These are phyloP conservation scores for Globisporangium radiosum DNA, from an alignment of 352 stramenopile species.

Conservation along the genomic window DNA sequence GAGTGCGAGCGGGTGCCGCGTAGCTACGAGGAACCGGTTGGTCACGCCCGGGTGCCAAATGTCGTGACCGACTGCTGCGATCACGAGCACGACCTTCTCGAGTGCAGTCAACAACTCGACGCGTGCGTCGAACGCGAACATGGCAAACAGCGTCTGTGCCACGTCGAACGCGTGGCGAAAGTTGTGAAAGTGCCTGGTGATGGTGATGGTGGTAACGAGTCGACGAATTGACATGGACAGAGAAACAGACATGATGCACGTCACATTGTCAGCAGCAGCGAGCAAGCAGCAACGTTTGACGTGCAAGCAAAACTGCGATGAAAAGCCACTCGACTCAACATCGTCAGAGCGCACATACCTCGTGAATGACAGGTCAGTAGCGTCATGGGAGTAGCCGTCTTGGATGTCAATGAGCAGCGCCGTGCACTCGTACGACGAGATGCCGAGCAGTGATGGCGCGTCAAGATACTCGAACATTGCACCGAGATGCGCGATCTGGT, in stretches of 20 bases:
- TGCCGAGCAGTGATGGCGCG: conserved; percentile 1
- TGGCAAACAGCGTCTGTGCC: conserved; percentile 23
- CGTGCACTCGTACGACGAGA: conserved; percentile 5
- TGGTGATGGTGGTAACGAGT: too few species aligned
- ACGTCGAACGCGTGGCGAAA: conserved; percentile 25
- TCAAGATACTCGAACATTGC: conserved; percentile 15
- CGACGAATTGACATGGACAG: too few species aligned
- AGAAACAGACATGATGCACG: too few species aligned
- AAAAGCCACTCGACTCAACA: too few species aligned
- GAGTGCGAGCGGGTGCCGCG: conserved; percentile 13
- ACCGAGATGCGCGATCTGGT: conserved; percentile 10
- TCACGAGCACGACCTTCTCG: conserved; percentile 17
- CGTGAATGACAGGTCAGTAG: conserved; percentile 4
- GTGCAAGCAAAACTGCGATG: background rate
- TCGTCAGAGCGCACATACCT: conserved; percentile 3
- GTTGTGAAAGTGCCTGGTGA: conserved; percentile 20
- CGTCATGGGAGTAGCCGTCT: conserved; percentile 8
- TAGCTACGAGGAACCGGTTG: conserved; percentile 18
- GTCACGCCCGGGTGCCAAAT: conserved; percentile 22
- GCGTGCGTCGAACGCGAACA: conserved; percentile 13
- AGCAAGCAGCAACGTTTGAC: background rate
- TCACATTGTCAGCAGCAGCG: background rate
- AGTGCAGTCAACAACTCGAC: conserved; percentile 9
- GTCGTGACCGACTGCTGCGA: conserved; percentile 22
- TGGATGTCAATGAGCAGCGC: conserved; percentile 9